Evolutionary conservation across 2,329 filamentous ascomycete species (phyloP), one percentile per base, ranked within the genome.

Genomic region (Basipetospora sp.): DNA sequence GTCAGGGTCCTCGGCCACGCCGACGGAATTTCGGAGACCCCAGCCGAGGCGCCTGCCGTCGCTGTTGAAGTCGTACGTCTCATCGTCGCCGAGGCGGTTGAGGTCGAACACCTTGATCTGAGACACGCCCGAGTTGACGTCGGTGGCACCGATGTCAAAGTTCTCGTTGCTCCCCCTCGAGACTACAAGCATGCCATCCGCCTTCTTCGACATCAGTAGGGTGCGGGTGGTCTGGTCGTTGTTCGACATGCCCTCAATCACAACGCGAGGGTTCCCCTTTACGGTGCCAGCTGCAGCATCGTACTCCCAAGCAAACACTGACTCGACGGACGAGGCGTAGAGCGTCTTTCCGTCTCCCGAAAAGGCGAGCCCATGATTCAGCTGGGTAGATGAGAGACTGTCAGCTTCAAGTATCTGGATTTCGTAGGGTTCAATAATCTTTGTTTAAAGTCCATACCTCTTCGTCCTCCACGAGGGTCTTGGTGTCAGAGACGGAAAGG

Each of bases 1-100:
- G 4, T 48, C 41, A 1, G 65, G 67, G 38, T 82, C 64, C 53
- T 80, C 77, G n/a, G 62, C 75, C 4, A 85, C 57, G 8, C 79
- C 80, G 4, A 83, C 78, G 1, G 76, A 75, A 52, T 85, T 85
- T 27, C 78, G 66, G 37, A 86, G 60, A 9, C 80, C 80, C 78
- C 78, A 85, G 13, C 77, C 70, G 3, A 74, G 54, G 0, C 69
- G 47, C 10, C 52, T 45, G 3, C 69, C 69, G 11, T 71, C 45
- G 54, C 57, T 45, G 26, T 65, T 61, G 33, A 64, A 74, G 45
- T 69, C 55, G 48, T 59, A 62, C 3, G 63, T 50, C 3, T 47
- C 32, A 31, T 45, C 41, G 22, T 49, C 17, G 16, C 43, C 19
- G 41, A 47, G 38, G 17, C 58, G 31, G 40, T 55, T 51, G 9